Evolutionary conservation across 2,329 filamentous ascomycete genomes (phyloP), one percentile per base, ranked within the genome.

Genomic region (Fusarium odoratissimum): DNA sequence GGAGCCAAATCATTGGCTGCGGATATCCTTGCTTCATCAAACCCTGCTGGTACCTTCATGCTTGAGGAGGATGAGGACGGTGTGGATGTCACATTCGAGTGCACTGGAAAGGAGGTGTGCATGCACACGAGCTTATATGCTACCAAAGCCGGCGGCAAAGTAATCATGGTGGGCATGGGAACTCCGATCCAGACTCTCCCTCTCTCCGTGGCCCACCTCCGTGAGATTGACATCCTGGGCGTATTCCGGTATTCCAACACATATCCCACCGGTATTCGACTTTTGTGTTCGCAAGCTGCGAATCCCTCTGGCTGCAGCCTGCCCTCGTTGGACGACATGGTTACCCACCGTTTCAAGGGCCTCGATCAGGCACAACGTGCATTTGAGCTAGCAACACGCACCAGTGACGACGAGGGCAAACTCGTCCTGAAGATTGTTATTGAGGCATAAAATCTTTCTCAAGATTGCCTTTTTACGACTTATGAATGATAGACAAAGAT

Each of bases 91-190:
- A 89, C 91, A 1, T 94, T 94, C 72, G 92, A 95, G 81, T 94
- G 92, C 78, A 94, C 92, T 0, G 92, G 92, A 33, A 93, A 94
- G 68, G 91, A 93, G 70, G 86, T 88, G 1, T 94, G 92, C 79
- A 91, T 93, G 82, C 92, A 94, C 79, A 91, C 91, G 4, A 88
- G 90, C n/a, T 89, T 95, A 25, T 94, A 92, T 74, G 91, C 91
- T 6, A 91, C 92, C 14, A 87, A 87, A 64, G 86, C 92, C 0
- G 93, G 92, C 31, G 92, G 92, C 23, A 91, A 91, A 75, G 86
- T 94, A 54, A 87, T 95, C 80, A 90, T 95, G 80, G 92, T 95
- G 30, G 93, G 92, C 59, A 95, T 95, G 92, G 93, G 93, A 41
- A 92, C 89, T 9, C 92, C 92, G 0, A 88, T 94, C 58, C 92